phyloP scores from a whole-genome alignment of 2,329 filamentous ascomycete species.

The Seiridium unicorne region DNA sequence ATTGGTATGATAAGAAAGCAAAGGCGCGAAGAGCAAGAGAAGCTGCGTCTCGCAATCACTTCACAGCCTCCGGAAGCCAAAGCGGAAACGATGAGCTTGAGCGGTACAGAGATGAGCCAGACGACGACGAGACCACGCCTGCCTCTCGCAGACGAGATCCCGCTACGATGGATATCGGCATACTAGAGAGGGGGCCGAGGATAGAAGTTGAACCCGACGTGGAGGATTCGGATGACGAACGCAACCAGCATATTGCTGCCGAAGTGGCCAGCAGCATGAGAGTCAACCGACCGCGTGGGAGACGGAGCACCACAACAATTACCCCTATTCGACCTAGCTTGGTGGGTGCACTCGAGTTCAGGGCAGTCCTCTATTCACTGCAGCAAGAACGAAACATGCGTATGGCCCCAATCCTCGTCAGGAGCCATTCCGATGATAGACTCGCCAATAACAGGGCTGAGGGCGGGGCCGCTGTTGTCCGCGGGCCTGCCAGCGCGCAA shows the following conservation, averaged over 20 bases:
- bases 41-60: conserved; percentile 71
- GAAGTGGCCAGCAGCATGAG: conserved; percentile 95
- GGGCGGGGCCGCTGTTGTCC: not conserved
- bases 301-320: conserved; percentile 69
- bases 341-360: conserved; percentile 89
- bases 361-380: conserved; percentile 84
- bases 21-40: conserved; percentile 62
- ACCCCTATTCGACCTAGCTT: conserved; percentile 90
- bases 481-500: conserved; percentile 13
- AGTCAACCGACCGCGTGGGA: conserved; percentile 65
- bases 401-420: conserved; percentile 65
- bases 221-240: conserved; percentile 56
- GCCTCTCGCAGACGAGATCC: conserved; percentile 22
- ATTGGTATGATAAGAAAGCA: conserved; percentile 74
- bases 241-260: conserved; percentile 60
- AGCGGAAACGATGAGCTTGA: conserved; percentile 54
- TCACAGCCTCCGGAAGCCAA: conserved; percentile 54
- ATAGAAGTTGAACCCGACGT: conserved; percentile 51
- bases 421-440: conserved; percentile 67
- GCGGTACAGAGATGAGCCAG: conserved; percentile 64
- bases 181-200: conserved; percentile 42
- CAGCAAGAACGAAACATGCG: conserved; percentile 78
- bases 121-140: conserved; percentile 42
- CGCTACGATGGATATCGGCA: conserved; percentile 36
- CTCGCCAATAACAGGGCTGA: conserved; percentile 8